Base-by-base conservation (phyloP, 106 monocot genomes). In the Ottelia alismoides region DNA sequence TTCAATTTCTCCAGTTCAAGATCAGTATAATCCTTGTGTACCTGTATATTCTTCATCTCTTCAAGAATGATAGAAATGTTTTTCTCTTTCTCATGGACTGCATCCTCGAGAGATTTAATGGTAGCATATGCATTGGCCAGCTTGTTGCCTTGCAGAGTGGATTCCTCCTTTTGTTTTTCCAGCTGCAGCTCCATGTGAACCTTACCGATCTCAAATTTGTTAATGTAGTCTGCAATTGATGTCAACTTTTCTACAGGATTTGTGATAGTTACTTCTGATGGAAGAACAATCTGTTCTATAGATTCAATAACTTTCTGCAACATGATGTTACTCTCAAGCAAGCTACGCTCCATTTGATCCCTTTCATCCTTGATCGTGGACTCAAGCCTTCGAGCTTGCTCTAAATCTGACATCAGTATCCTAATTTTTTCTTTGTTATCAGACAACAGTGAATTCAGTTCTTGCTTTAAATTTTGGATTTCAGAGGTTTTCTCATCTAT, bases 401-500 rank as follows among this genome's bases (percentile, higher is more conserved):
- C 63, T 52, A 63, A 45, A 31, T 75, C 61, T 66, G 68, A 48
- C 45, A 71, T 77, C 18, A 87, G 27, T 30, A 20, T 55, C 17
- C 72, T 65, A 19, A 83, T 79, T 45, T 80, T 66, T 28, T 87
- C 74, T 56, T 63, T 71, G 23, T 53, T 66, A 61, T 93, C 75
- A 54, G 70, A 85, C 60, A 81, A 72, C 20, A 74, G 78, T 44
- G 56, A 59, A 51, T 78, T 55, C 16, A 83, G 60, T 31, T 79
- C 76, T 47, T 65, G 52, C 58, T 80, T 88, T 47, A 84, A 61
- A 35, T 71, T 84, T 61, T 78, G 59, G 30, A 94, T 94, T 74
- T 88, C 81, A 55, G 75, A 70, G 27, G 40, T 76, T 48, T 94
- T 94, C 54, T 79, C 88, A 71, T 83, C 81, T 35, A 94, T 51